Conservation (phyloP, 2,329 filamentous ascomycete genomes). For the Hymenoscyphus fraxineus region DNA sequence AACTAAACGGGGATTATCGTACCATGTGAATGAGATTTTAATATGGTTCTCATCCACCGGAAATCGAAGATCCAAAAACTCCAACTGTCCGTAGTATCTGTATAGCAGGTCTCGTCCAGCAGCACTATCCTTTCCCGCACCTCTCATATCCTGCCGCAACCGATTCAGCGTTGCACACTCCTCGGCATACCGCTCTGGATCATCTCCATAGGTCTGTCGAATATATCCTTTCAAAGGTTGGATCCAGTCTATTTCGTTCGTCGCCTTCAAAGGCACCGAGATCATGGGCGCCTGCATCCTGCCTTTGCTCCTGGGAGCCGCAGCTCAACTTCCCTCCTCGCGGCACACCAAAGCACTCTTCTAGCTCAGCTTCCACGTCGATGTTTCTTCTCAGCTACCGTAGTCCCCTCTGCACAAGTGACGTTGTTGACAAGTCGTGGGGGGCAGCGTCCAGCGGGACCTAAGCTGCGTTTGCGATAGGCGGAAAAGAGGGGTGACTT, state of each 20-base stretch:
- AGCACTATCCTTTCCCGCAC: constrained; percentile 93
- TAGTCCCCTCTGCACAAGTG: constrained; percentile 3
- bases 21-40: constrained; percentile 99
- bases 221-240: constrained; percentile 90
- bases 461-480: constrained; percentile 7
- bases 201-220: constrained; percentile 88
- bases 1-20: constrained; percentile 27
- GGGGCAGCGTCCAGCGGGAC: constrained; percentile 7
- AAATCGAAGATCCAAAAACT: constrained; percentile 89
- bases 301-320: constrained; percentile 31
- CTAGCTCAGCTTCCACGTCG: neutral
- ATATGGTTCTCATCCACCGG: constrained; percentile 98
- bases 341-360: constrained; percentile 6
- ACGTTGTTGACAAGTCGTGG: constrained; percentile 8
- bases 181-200: constrained; percentile 91
- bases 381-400: neutral
- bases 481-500: neutral
- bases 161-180: constrained; percentile 94
- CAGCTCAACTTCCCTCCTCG: constrained; percentile 35
- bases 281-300: constrained; percentile 88
- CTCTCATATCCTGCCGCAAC: constrained; percentile 95
- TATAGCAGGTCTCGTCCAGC: constrained; percentile 91
- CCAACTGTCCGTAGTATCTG: constrained; percentile 95
- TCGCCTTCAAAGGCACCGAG: constrained; percentile 85
- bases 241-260: constrained; percentile 98